Percentiles rank a stretch among this genome's conserved stretches.
Evolutionary conservation across 176 grass and related monocot genomes (phyloP).

Genomic region (sorghum (Sorghum bicolor)): Sorghum_bicolor_NCBIv3 NC_012876.2:8408501-8409000

Average conservation of each 20-base stretch:
- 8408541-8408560: conserved; percentile 55
- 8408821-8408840: conserved; percentile 47
- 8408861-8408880: conserved; percentile 38
- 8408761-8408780: conserved; percentile 50
- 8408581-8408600: conserved; percentile 54
- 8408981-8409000: background rate
- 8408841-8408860: conserved; percentile 34
- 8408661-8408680: background rate
- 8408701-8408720: conserved; percentile 45
- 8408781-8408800: conserved; percentile 31
- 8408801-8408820: conserved; percentile 52
- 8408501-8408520: conserved; percentile 18
- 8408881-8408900: conserved; percentile 40
- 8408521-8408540: conserved; percentile 48
- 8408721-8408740: conserved; percentile 29
- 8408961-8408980: background rate
- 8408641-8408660: conserved; percentile 43
- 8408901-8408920: conserved; percentile 52
- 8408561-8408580: conserved; percentile 48
- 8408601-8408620: conserved; percentile 46
- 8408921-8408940: conserved; percentile 30
- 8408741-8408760: conserved; percentile 53
- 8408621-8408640: conserved; percentile 43
- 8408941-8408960: conserved; percentile 45
- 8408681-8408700: conserved; percentile 59